phyloP scores from a whole-genome alignment of 352 stramenopile genomes.

The Globisporangium barbulae region DNA sequence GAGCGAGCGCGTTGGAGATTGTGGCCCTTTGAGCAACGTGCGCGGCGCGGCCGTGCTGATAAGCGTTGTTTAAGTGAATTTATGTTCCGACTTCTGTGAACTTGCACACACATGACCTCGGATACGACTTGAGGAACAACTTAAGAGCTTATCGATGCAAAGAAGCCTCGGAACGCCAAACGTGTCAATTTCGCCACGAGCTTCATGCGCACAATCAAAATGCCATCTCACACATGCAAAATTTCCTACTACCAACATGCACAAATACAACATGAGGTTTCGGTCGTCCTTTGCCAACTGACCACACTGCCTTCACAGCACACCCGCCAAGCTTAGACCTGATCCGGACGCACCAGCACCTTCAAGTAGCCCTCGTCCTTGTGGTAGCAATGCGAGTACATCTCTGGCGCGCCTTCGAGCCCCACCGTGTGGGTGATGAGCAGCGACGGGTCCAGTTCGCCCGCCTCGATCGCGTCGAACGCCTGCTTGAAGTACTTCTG shows the following conservation, averaged over 20 bases:
- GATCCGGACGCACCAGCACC: constrained; percentile 47
- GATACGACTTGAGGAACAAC: too few relatives aligned
- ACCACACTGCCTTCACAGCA: too few relatives aligned
- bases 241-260: not conserved
- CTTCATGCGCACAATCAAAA: too few relatives aligned
- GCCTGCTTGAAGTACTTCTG: constrained; percentile 35
- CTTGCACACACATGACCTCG: too few relatives aligned
- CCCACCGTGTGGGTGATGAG: constrained; percentile 54
- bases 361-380: constrained; percentile 63
- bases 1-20: not conserved
- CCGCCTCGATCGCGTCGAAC: constrained; percentile 22
- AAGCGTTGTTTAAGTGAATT: too few relatives aligned
- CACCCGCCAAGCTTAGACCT: constrained; percentile 8
- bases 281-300: too few relatives aligned
- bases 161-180: too few relatives aligned
- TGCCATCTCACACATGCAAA: too few relatives aligned
- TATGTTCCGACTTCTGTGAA: too few relatives aligned
- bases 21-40: not conserved
- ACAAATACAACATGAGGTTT: not conserved
- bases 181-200: too few relatives aligned
- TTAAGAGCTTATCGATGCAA: too few relatives aligned
- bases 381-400: constrained; percentile 47
- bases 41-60: too few relatives aligned
- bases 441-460: constrained; percentile 44
- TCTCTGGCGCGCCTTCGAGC: constrained; percentile 51